These are phyloP conservation scores for Russula foetens DNA, from an alignment of 768 basidiomycete species.

Conservation along the genomic window DNA sequence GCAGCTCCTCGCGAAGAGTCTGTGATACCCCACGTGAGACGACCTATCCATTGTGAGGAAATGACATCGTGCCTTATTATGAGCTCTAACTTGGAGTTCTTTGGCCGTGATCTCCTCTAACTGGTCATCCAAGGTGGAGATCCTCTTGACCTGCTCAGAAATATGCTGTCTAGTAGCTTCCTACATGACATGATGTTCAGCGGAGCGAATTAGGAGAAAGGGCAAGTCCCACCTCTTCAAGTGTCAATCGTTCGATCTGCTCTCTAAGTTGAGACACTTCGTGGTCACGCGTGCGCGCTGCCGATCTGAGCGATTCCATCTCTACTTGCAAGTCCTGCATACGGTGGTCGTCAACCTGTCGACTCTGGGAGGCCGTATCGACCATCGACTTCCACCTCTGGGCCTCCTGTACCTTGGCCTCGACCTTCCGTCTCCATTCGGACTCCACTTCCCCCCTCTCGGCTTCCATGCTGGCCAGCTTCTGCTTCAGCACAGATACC, in stretches of 20 bases:
- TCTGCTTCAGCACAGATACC: slow-evolving; percentile 60
- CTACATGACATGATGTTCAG: slow-evolving; percentile 26
- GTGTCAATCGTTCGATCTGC: slow-evolving; percentile 41
- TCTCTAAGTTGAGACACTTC: slow-evolving; percentile 49
- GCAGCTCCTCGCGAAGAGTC: slow-evolving; percentile 88
- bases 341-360: slow-evolving; percentile 50
- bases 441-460: slow-evolving; percentile 85
- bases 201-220: background rate
- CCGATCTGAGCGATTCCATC: slow-evolving; percentile 43
- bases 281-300: slow-evolving; percentile 39
- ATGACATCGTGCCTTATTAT: slow-evolving; percentile 58
- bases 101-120: slow-evolving; percentile 66
- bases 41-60: background rate
- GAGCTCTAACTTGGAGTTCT: slow-evolving; percentile 60
- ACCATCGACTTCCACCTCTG: slow-evolving; percentile 61
- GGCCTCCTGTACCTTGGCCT: slow-evolving; percentile 67
- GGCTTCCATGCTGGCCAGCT: slow-evolving; percentile 57
- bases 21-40: slow-evolving; percentile 26
- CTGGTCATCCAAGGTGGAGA: slow-evolving; percentile 50
- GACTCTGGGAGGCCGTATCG: slow-evolving; percentile 47
- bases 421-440: slow-evolving; percentile 80
- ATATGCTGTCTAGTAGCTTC: slow-evolving; percentile 36
- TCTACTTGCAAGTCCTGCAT: slow-evolving; percentile 44
- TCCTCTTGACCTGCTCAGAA: slow-evolving; percentile 41
- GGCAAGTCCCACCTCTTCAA: slow-evolving; percentile 52